These are phyloP conservation scores for Colletotrichum gigasporum DNA, from an alignment of 2,329 filamentous ascomycete species.

Conservation along the genomic window DNA sequence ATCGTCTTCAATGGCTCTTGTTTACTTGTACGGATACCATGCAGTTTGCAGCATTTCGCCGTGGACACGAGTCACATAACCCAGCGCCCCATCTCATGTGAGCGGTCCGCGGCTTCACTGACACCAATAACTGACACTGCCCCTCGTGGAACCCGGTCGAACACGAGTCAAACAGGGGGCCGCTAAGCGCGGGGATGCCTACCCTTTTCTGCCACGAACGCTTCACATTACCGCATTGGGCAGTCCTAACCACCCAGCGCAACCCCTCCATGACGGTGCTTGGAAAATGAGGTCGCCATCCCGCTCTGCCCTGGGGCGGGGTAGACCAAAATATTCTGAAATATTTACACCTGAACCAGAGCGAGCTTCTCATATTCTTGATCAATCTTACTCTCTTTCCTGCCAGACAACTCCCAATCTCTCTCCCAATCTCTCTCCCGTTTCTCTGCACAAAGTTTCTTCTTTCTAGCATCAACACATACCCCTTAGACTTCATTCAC, in stretches of 20 bases:
- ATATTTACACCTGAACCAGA: background rate
- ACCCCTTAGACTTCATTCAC: background rate
- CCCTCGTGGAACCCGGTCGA: constrained; percentile 10
- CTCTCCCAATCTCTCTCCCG: too few species aligned
- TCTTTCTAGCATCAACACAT: background rate
- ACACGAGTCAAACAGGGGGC: constrained; percentile 23
- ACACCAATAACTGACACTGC: too few species aligned
- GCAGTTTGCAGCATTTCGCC: background rate
- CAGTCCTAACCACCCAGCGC: background rate
- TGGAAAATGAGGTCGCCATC: background rate
- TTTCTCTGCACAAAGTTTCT: background rate
- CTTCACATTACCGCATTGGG: background rate
- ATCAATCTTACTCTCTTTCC: background rate
- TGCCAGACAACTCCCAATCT: too few species aligned
- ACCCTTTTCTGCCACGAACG: background rate
- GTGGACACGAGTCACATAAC: too few species aligned
- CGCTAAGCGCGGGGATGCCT: constrained; percentile 24
- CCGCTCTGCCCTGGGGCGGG: constrained; percentile 2
- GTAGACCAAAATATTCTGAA: background rate
- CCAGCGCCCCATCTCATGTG: background rate
- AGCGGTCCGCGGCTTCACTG: background rate
- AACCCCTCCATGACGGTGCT: constrained; percentile 13
- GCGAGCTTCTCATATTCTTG: background rate
- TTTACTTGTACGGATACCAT: background rate
- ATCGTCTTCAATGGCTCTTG: background rate